A percentile compares a stretch with the other conserved stretches of the same genome.
Evolutionary conservation across 2,329 filamentous ascomycete genomes (phyloP).

Genomic region (Phialophora tarda): DNA sequence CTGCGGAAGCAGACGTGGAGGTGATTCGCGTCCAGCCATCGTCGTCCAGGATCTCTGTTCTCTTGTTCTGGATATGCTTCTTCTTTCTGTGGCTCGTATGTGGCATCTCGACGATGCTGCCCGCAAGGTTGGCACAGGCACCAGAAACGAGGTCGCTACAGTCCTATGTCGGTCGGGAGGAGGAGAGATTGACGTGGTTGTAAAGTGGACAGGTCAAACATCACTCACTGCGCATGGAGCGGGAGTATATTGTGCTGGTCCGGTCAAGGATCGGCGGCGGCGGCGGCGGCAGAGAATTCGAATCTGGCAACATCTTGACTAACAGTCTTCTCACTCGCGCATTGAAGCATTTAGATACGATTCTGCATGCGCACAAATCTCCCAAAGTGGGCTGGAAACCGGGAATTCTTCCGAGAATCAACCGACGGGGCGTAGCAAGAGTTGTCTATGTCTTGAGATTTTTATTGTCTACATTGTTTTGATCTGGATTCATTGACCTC

Average conservation of each 20-base stretch:
- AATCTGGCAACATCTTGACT: not conserved
- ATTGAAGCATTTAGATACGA: not conserved
- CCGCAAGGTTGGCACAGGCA: not conserved
- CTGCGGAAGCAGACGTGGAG: not conserved
- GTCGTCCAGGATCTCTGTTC: constrained; percentile 30
- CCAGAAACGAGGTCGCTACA: not conserved
- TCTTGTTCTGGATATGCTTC: constrained; percentile 21
- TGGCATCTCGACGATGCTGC: constrained; percentile 26
- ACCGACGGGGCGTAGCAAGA: not conserved
- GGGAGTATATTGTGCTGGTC: not conserved
- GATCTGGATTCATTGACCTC: not conserved
- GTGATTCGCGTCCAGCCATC: constrained; percentile 35
- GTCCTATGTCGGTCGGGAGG: not conserved
- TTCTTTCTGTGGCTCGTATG: constrained; percentile 34
- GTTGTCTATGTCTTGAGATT: not conserved
- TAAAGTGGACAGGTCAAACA: not conserved
- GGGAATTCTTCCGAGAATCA: not conserved
- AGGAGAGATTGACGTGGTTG: not conserved
- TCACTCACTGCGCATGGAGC: not conserved
- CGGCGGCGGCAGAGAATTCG: not conserved
- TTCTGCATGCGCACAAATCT: not conserved
- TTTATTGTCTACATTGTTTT: not conserved
- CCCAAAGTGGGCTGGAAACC: not conserved
- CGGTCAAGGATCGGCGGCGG: not conserved
- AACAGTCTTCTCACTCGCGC: not conserved